phyloP scores from a whole-genome alignment of 306 rosid species.

The Erythrophleum fordii region DNA sequence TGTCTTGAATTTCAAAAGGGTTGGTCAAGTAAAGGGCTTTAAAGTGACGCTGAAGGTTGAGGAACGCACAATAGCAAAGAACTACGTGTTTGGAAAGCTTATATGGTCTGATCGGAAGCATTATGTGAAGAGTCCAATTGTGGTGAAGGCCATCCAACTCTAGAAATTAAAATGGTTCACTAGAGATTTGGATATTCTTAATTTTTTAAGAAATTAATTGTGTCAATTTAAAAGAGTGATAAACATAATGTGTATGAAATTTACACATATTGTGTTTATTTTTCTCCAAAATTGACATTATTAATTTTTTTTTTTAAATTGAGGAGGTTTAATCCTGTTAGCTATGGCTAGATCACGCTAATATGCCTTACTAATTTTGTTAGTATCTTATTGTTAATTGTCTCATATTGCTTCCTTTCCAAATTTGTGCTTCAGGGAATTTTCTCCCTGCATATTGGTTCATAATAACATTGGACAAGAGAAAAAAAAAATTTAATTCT shows the following conservation, averaged over 20 bases:
- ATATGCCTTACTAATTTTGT: neutral
- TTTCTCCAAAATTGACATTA: neutral
- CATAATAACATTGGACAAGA: neutral
- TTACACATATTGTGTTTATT: neutral
- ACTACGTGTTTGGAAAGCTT: constrained; percentile 72
- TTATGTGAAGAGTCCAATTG: constrained; percentile 78
- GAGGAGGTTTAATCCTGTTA: neutral
- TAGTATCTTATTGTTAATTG: neutral
- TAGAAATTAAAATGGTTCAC: constrained; percentile 27
- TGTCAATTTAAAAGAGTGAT: neutral
- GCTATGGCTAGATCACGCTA: neutral
- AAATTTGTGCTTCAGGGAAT: neutral
- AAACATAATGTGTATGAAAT: neutral
- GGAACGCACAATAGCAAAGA: constrained; percentile 40
- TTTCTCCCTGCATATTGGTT: neutral
- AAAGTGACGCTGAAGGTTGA: constrained; percentile 48
- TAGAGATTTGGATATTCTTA: neutral
- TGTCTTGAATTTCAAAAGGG: constrained; percentile 57
- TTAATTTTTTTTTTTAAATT: neutral
- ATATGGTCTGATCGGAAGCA: constrained; percentile 86
- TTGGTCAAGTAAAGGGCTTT: constrained; percentile 76
- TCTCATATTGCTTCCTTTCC: neutral
- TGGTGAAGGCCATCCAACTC: constrained; percentile 55
- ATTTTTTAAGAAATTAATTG: neutral
- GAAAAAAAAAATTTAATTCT: neutral